phyloP scores from a whole-genome alignment of 148 eudicot genomes.

The Camellia japonica region DNA sequence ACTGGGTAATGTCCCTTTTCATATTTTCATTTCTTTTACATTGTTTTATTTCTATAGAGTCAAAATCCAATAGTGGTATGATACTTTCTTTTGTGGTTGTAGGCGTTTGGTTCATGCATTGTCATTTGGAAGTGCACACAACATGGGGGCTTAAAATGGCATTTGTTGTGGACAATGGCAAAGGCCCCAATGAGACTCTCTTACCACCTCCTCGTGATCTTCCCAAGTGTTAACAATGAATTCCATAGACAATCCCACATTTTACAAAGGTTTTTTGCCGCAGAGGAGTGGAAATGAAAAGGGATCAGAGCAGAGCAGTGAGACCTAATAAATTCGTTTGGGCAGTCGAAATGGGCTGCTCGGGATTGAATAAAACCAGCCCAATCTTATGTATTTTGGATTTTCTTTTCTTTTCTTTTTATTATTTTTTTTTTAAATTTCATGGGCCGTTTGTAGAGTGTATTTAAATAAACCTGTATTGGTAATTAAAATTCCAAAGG shows the following conservation, averaged over 20 bases:
- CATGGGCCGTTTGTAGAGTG: constrained; percentile 1
- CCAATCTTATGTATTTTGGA: neutral
- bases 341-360: neutral
- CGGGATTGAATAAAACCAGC: neutral
- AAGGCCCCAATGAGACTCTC: constrained; percentile 31
- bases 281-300: neutral
- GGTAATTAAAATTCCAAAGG: neutral
- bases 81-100: neutral
- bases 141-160: constrained; percentile 49
- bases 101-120: constrained; percentile 37
- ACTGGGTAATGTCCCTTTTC: too few relatives aligned
- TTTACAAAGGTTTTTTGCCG: neutral
- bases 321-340: neutral
- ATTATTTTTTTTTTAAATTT: neutral
- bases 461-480: neutral
- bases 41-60: too few relatives aligned
- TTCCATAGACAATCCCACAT: neutral
- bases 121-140: constrained; percentile 38
- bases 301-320: neutral
- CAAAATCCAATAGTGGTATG: too few relatives aligned
- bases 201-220: constrained; percentile 42
- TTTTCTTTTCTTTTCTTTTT: neutral
- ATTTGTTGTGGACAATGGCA: constrained; percentile 39
- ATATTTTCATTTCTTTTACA: too few relatives aligned
- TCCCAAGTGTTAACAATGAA: constrained; percentile 26